phyloP scores from a whole-genome alignment of 2,329 filamentous ascomycete species.

The Epichloe brachyelytri region DNA sequence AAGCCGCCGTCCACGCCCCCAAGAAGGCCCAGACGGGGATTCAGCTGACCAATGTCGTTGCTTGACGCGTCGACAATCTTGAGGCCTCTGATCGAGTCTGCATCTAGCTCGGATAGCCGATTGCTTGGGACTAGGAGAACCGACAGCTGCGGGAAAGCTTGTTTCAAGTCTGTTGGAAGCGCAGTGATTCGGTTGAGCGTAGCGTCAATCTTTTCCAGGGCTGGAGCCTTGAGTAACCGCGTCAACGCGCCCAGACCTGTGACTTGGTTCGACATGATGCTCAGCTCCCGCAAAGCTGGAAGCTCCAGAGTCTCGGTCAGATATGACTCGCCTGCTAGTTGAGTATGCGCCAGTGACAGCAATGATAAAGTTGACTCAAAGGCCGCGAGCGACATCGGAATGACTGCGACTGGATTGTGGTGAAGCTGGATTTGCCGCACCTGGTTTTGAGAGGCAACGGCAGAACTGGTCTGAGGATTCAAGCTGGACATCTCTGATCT shows the following conservation, averaged over 20 bases:
- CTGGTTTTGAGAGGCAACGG: conserved; percentile 37
- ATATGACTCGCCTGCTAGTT: conserved; percentile 51
- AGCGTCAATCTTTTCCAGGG: conserved; percentile 64
- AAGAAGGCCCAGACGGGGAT: conserved; percentile 68
- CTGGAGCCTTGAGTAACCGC: conserved; percentile 56
- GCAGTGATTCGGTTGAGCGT: conserved; percentile 68
- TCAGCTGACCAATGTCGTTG: conserved; percentile 74
- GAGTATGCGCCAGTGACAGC: conserved; percentile 65
- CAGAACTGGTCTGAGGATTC: conserved; percentile 43
- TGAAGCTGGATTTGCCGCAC: conserved; percentile 54
- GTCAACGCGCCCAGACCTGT: conserved; percentile 55
- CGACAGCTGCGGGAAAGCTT: conserved; percentile 55
- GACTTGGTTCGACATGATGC: conserved; percentile 61
- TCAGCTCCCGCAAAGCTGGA: conserved; percentile 63
- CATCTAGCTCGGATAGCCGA: conserved; percentile 57
- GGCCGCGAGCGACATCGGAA: conserved; percentile 59
- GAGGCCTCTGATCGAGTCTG: conserved; percentile 61
- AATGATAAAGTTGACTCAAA: conserved; percentile 58
- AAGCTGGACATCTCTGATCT: conserved; percentile 49
- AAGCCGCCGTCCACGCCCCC: conserved; percentile 46
- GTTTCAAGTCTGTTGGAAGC: conserved; percentile 50
- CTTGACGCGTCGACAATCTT: conserved; percentile 67
- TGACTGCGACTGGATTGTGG: conserved; percentile 58
- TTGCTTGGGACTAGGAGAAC: conserved; percentile 71
- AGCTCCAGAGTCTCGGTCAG: conserved; percentile 55